Base-by-base conservation (phyloP, 2,329 filamentous ascomycete genomes). In the Mycosphaerella arachidis region DNA sequence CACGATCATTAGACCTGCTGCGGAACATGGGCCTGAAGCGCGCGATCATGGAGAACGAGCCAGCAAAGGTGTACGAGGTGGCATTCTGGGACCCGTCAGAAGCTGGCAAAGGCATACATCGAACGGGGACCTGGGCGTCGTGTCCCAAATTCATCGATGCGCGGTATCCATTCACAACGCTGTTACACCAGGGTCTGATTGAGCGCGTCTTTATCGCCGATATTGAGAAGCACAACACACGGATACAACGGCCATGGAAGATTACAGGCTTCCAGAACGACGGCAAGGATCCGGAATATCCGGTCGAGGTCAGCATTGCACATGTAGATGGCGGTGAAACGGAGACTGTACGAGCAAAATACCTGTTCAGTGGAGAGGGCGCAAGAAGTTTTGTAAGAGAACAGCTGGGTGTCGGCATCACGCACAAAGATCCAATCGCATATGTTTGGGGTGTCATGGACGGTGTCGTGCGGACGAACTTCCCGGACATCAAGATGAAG, bases 11-110 rank as follows among this genome's bases (percentile, higher is more conserved):
- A 27, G 92, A 96, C 68, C 83, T 96, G 16, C 81, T 96, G 52
- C 86, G 89, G 55, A 96, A 96, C 72, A 91, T 96, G 87, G 91
- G 90, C 1, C 79, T 96, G 59, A 96, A 96, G 78, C 85, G 90
- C 48, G 85, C 86, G 58, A 90, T 96, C 71, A 96, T 96, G 91
- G 88, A 86, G 20, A 82, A 93, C 71, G 85, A 92, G 64, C 92
- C 92, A 6, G 92, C 92, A 1, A 91, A 90, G 70, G 91, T 97
- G 29, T 96, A 84, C 71, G 84, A 87, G 68, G 85, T 87, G 33
- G 83, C 85, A 6, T 87, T 87, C 71, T 87, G 85, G 85, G 84
- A 87, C 68, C 84, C 85, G 18, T 71, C 72, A 55, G 70, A 77
- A 8, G 72, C 74, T 16, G 77, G 76, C 12, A 78, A 81, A 62